phyloP scores from a whole-genome alignment of 108 stramenopile genomes.

The Nitzschia inconspicua region DNA sequence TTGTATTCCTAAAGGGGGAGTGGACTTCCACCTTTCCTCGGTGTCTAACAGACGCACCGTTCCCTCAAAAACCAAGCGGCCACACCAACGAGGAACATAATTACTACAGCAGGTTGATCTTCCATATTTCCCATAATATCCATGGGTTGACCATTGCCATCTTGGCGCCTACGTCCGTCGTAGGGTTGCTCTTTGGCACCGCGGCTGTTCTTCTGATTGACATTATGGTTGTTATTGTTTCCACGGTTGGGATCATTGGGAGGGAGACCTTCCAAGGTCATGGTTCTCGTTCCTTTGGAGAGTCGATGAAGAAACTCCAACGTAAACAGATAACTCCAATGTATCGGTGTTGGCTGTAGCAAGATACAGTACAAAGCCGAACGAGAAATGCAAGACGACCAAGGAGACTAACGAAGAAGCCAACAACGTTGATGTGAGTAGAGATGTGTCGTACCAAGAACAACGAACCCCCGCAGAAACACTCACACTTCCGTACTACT shows the following conservation, averaged over 20 bases:
- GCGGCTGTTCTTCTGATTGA: constrained; percentile 20
- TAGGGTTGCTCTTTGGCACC: constrained; percentile 47
- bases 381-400: no score
- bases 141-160: constrained; percentile 48
- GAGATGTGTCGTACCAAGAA: no score
- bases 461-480: no score
- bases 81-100: constrained; percentile 80
- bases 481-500: no score
- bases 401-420: no score
- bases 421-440: no score
- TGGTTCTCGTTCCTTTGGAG: background rate
- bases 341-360: no score
- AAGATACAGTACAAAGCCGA: no score
- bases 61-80: constrained; percentile 77
- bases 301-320: no score
- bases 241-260: constrained; percentile 74
- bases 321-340: no score
- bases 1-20: no score
- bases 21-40: no score
- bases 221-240: constrained; percentile 33
- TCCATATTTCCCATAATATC: constrained; percentile 72
- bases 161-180: constrained; percentile 14
- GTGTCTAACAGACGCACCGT: constrained; percentile 68
- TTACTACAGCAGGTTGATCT: constrained; percentile 71
- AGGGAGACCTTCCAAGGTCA: constrained; percentile 69